Percentiles rank a stretch among this genome's conserved stretches.
These are phyloP conservation scores for Paraglomus occultum DNA, from an alignment of 192 early-diverging fungal genomes.

Conservation along the genomic window DNA sequence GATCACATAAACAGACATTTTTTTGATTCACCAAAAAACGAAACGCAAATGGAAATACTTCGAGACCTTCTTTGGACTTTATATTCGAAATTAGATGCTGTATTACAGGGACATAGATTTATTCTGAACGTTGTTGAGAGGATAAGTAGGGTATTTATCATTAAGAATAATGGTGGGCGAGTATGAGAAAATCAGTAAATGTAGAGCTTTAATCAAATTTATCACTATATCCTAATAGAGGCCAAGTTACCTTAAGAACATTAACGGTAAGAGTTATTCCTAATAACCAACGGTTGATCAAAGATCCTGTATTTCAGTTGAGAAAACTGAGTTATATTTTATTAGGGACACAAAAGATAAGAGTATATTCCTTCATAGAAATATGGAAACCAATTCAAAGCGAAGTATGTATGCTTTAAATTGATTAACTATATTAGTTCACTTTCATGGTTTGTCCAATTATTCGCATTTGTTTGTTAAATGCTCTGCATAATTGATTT, in stretches of 20 bases:
- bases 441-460: neutral
- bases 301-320: neutral
- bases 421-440: neutral
- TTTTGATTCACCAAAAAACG: conserved; percentile 49
- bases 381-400: conserved; percentile 44
- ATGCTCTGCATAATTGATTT: neutral
- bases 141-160: conserved; percentile 23
- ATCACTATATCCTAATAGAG: conserved; percentile 8
- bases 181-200: neutral
- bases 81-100: conserved; percentile 73
- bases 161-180: neutral
- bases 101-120: conserved; percentile 71
- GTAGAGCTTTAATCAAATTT: neutral
- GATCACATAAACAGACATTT: conserved; percentile 48
- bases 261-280: neutral
- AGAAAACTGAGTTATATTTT: neutral
- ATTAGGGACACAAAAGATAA: conserved; percentile 26
- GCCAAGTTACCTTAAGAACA: conserved; percentile 3
- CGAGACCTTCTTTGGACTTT: conserved; percentile 73
- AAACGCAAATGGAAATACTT: conserved; percentile 65
- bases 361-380: conserved; percentile 39
- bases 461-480: neutral
- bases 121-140: conserved; percentile 61
- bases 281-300: neutral
- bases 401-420: conserved; percentile 33